phyloP scores from a whole-genome alignment of 2,329 filamentous ascomycete species.

The Taxawa tesnikishii region DNA sequence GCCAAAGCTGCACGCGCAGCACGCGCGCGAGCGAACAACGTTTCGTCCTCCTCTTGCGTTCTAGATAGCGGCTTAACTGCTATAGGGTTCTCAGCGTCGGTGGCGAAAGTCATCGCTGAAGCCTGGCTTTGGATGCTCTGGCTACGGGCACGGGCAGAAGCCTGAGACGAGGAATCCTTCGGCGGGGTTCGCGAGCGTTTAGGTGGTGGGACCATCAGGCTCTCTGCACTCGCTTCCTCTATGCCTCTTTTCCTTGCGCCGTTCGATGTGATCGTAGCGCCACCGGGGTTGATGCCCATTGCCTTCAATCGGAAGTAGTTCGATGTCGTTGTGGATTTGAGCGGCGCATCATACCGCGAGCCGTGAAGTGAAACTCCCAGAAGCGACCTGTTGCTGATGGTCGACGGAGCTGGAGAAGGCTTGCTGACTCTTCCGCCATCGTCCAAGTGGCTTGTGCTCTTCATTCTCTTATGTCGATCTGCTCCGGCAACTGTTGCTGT shows the following conservation, averaged over 20 bases:
- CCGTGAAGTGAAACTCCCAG: slow-evolving; percentile 13
- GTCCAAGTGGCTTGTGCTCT: slow-evolving; percentile 15
- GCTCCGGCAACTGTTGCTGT: slow-evolving; percentile 1
- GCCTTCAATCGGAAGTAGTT: slow-evolving; percentile 40
- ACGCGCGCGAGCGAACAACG: slow-evolving; percentile 20
- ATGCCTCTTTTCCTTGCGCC: slow-evolving; percentile 9
- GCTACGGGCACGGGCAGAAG: neutral
- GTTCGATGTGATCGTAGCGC: slow-evolving; percentile 18
- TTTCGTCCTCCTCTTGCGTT: slow-evolving; percentile 17
- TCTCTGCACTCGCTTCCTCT: slow-evolving; percentile 7
- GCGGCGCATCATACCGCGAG: slow-evolving; percentile 3
- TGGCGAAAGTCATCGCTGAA: slow-evolving; percentile 1
- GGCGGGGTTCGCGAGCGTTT: slow-evolving; percentile 4
- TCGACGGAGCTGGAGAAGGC: slow-evolving; percentile 8
- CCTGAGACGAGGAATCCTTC: neutral
- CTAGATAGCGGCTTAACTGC: slow-evolving; percentile 6
- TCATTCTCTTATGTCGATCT: slow-evolving; percentile 16
- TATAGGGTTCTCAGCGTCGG: neutral
- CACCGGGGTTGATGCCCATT: slow-evolving; percentile 29
- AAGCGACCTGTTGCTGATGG: slow-evolving; percentile 16
- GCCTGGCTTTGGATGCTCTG: slow-evolving; percentile 1
- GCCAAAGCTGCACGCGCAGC: slow-evolving; percentile 17
- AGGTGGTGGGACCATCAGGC: slow-evolving; percentile 1
- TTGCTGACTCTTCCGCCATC: slow-evolving; percentile 11
- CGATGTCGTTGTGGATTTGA: slow-evolving; percentile 11